phyloP scores from a whole-genome alignment of 495 filamentous ascomycete genomes.

The Trypethelium eluteriae region DNA sequence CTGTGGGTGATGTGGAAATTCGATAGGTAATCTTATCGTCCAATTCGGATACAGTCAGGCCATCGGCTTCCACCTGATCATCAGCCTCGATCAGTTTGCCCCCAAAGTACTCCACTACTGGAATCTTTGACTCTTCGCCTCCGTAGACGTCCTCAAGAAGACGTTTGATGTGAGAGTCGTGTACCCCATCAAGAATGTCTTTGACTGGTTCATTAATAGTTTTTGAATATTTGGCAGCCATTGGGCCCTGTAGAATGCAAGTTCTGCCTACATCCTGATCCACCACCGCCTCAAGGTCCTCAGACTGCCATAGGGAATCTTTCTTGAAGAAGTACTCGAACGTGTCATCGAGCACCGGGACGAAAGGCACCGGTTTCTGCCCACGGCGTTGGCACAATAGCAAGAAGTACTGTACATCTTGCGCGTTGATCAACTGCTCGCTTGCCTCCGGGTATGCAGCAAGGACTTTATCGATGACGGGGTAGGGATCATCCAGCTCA shows the following conservation, averaged over 20 bases:
- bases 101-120: conserved; percentile 89
- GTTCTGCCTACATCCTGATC: conserved; percentile 90
- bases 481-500: conserved; percentile 76
- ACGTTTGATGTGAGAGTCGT: conserved; percentile 72
- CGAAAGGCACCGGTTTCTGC: conserved; percentile 95
- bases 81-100: conserved; percentile 53
- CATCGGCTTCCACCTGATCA: conserved; percentile 62
- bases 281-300: conserved; percentile 91
- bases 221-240: conserved; percentile 84
- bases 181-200: conserved; percentile 84
- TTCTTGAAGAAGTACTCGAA: conserved; percentile 99
- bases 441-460: conserved; percentile 74
- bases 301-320: conserved; percentile 98
- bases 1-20: conserved; percentile 61
- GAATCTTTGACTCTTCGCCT: conserved; percentile 63
- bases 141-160: conserved; percentile 74
- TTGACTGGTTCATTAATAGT: conserved; percentile 85
- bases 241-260: conserved; percentile 92
- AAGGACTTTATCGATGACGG: conserved; percentile 69
- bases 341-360: conserved; percentile 84
- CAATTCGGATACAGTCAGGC: conserved; percentile 69
- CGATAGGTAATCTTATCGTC: conserved; percentile 69
- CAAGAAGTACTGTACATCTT: conserved; percentile 94
- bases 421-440: conserved; percentile 89
- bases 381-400: conserved; percentile 84